A percentile compares a stretch with the other conserved stretches of the same genome.
phyloP scores from a whole-genome alignment of 495 filamentous ascomycete genomes.

The Hypoxylon fuscum region DNA sequence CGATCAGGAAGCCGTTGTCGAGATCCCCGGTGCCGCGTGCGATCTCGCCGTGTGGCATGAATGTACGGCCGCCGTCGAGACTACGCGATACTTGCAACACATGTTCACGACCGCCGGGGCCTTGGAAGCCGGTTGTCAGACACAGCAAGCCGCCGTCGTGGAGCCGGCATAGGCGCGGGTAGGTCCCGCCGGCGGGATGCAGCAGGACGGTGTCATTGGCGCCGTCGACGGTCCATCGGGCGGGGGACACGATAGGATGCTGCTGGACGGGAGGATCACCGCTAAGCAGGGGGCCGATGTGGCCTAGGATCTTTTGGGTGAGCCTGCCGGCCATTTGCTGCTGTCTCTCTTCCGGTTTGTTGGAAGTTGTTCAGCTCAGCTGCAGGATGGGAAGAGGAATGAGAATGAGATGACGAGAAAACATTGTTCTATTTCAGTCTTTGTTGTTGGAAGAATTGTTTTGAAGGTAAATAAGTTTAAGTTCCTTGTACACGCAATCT shows the following conservation, averaged over 20 bases:
- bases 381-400: not conserved
- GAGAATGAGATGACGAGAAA: not conserved
- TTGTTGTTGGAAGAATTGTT: not conserved
- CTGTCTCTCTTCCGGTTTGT: too few relatives aligned
- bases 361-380: not conserved
- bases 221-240: conserved; percentile 27
- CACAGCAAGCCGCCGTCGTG: conserved; percentile 58
- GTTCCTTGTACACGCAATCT: conserved; percentile 37
- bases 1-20: conserved; percentile 68
- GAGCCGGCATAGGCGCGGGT: conserved; percentile 60
- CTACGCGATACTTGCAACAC: conserved; percentile 53
- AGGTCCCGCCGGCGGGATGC: conserved; percentile 53
- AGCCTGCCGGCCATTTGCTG: conserved; percentile 36
- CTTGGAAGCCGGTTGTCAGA: conserved; percentile 52
- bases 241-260: conserved; percentile 1
- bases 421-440: not conserved
- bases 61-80: conserved; percentile 54
- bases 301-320: conserved; percentile 39
- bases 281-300: conserved; percentile 28
- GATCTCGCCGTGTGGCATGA: conserved; percentile 47
- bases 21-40: conserved; percentile 56
- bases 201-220: conserved; percentile 35
- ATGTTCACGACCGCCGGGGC: conserved; percentile 43
- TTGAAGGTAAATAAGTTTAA: too few relatives aligned
- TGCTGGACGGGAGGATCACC: conserved; percentile 3